Evolutionary conservation across 164 flowering plant species (phyloP), one percentile per base, ranked within the genome.

Genomic region (Magnolia kwangsiensis): DNA sequence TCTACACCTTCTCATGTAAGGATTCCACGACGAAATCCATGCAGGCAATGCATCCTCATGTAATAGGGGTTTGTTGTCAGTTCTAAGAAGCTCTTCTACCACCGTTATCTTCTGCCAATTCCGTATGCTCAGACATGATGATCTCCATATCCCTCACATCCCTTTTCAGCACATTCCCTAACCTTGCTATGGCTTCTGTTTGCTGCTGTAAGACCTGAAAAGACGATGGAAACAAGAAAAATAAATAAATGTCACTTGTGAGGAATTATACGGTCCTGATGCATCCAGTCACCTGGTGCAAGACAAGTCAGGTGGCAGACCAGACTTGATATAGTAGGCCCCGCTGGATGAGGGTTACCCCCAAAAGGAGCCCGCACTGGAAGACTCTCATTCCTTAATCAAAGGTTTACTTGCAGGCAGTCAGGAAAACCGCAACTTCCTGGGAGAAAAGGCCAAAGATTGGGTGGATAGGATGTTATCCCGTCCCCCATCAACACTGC

Each of bases 121-220:
- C 91, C 67, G 89, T 80, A 66, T 91, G 98, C 75, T 94, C 97
- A 0, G 93, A 83, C 96, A 94, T 89, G 50, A 96, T 92, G 49
- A 96, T 96, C 78, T 90, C 96, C 91, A 88, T 86, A 74, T 96
- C 95, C 72, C 98, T 86, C 1, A 86, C 79, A 79, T 94, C 99
- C 78, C 96, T 82, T 81, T 94, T 96, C 87, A 96, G 77, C 58
- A 96, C 98, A 84, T 78, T 94, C 63, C 92, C 99, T 72, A 94
- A 90, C 81, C 98, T 87, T 49, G 91, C 93, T 70, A 96, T 89
- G 72, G 98, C 98, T 76, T 90, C 97, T 1, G 98, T 96, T 81
- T 94, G 99, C 87, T 90, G 95, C 74, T 94, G 99, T 71, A 94
- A 83, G 7, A 96, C 98, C 99, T 95, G 87, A 50, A 63, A 21